Evolutionary conservation across 1,284 basidiomycete species (phyloP).

Genomic region (Cutaneotrichosporon curvatum): DNA sequence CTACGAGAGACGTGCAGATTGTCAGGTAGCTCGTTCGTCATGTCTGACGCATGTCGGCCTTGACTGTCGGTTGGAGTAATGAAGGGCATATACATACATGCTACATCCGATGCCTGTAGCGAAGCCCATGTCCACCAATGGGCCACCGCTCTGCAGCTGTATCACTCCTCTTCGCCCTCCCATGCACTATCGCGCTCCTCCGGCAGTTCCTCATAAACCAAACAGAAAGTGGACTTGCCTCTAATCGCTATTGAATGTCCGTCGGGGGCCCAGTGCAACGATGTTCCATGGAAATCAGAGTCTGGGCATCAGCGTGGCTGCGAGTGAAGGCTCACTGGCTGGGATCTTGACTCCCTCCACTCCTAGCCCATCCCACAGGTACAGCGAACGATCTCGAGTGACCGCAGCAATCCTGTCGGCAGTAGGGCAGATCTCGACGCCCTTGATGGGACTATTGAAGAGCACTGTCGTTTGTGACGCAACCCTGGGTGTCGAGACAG

Average conservation of each 20-base stretch:
- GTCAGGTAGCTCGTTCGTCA: too few species aligned
- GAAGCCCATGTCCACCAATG: too few species aligned
- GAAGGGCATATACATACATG: too few species aligned
- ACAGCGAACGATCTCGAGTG: conserved; percentile 22
- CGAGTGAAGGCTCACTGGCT: conserved; percentile 17
- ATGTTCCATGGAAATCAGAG: conserved; percentile 13
- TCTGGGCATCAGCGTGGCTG: neutral
- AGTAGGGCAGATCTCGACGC: conserved; percentile 23
- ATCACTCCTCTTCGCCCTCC: conserved; percentile 4
- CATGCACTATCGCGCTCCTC: neutral
- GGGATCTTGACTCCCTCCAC: conserved; percentile 38
- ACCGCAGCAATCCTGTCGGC: conserved; percentile 17
- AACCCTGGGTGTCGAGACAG: neutral
- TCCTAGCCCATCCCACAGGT: conserved; percentile 32
- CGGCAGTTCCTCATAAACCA: conserved; percentile 23
- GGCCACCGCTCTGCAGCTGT: too few species aligned
- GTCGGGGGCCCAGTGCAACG: conserved; percentile 32
- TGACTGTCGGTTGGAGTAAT: too few species aligned
- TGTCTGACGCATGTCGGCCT: too few species aligned
- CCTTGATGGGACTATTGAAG: conserved; percentile 21
- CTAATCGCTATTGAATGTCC: conserved; percentile 25
- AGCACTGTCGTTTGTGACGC: conserved; percentile 9
- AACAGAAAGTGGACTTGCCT: conserved; percentile 24
- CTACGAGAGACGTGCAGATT: too few species aligned
- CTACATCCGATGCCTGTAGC: too few species aligned